phyloP scores from a whole-genome alignment of 768 basidiomycete species.

The Lactifluus subvellereus region DNA sequence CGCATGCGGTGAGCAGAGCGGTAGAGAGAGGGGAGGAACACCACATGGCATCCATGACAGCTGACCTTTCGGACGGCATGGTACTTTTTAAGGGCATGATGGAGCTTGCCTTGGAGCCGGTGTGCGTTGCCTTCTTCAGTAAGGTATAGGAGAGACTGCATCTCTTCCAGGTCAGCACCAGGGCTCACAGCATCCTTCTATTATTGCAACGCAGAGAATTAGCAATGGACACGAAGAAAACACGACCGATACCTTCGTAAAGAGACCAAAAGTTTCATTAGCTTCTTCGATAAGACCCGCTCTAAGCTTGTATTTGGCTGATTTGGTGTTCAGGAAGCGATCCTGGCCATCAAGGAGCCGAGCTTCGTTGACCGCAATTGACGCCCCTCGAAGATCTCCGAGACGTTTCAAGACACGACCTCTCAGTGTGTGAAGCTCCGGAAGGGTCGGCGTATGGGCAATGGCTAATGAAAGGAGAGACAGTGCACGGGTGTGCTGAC shows the following conservation, averaged over 20 bases:
- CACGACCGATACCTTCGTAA: constrained; percentile 66
- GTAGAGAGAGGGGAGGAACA: neutral
- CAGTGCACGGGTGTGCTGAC: constrained; percentile 46
- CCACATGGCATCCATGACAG: constrained; percentile 1
- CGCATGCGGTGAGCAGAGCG: neutral
- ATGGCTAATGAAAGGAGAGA: constrained; percentile 60
- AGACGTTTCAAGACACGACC: constrained; percentile 82
- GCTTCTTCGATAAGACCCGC: constrained; percentile 79
- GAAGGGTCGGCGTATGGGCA: constrained; percentile 86
- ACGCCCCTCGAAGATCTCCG: constrained; percentile 74
- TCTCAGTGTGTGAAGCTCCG: constrained; percentile 78
- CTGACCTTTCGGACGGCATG: constrained; percentile 65
- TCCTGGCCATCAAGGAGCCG: constrained; percentile 88
- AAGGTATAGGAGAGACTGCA: constrained; percentile 90
- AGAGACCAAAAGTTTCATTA: constrained; percentile 66
- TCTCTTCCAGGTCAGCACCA: constrained; percentile 80
- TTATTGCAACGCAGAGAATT: neutral
- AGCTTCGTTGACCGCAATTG: constrained; percentile 72
- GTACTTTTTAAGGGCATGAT: constrained; percentile 82
- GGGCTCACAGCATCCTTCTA: constrained; percentile 83
- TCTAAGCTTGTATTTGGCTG: constrained; percentile 83
- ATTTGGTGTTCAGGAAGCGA: constrained; percentile 90
- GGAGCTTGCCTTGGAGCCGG: constrained; percentile 54
- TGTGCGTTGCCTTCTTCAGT: constrained; percentile 76
- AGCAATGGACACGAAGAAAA: neutral